These are phyloP conservation scores for Petunia axillaris DNA, from an alignment of 257 asterid genomes.

Conservation along the genomic window DNA sequence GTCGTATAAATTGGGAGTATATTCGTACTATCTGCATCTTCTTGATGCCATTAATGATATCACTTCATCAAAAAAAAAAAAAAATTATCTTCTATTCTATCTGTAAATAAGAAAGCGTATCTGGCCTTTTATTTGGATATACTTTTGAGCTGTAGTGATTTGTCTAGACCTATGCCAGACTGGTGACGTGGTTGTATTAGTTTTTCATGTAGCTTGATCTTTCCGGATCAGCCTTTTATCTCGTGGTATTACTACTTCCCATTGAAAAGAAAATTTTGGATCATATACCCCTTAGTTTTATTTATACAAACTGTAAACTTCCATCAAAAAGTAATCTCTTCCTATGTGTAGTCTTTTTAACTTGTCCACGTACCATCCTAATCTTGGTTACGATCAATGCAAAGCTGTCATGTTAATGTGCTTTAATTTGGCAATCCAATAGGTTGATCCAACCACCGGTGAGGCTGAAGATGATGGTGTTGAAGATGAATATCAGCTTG, in stretches of 20 bases:
- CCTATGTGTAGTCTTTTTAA: no score
- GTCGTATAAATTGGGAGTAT: no score
- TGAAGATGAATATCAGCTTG: slow-evolving; percentile 97
- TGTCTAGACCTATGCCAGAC: neutral
- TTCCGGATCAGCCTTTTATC: neutral
- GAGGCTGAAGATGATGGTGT: slow-evolving; percentile 95
- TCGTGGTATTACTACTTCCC: neutral
- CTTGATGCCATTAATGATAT: no score
- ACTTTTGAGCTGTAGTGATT: neutral
- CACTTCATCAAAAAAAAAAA: no score
- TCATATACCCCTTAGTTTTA: neutral
- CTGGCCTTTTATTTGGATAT: neutral
- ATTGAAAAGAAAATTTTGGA: neutral
- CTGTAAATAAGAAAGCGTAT: neutral
- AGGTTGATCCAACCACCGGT: slow-evolving; percentile 94
- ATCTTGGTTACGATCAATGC: neutral
- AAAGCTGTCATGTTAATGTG: neutral
- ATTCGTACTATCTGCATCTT: no score
- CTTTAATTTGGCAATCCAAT: neutral
- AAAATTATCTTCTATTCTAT: neutral
- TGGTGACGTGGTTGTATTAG: no score
- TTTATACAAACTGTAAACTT: neutral
- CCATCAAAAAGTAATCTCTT: no score
- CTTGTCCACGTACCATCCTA: no score
- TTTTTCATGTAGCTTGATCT: neutral